phyloP scores from a whole-genome alignment of 179 eudicot genomes.

The Silene coronaria region DNA sequence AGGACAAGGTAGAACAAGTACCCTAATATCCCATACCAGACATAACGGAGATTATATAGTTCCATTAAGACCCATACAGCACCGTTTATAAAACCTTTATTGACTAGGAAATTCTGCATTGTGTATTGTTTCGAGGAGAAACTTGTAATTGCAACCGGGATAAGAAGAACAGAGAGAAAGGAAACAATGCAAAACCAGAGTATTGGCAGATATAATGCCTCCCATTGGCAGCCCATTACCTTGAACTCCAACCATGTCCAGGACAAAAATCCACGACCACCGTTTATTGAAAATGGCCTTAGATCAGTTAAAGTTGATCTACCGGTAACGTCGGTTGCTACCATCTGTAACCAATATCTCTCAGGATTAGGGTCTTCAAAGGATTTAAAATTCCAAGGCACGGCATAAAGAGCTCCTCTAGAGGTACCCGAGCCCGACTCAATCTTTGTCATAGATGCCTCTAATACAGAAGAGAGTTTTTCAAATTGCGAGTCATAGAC shows the following conservation, averaged over 20 bases:
- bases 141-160: slow-evolving; percentile 37
- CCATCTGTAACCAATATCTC: slow-evolving; percentile 74
- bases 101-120: no score
- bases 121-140: slow-evolving; percentile 40
- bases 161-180: slow-evolving; percentile 42
- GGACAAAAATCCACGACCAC: slow-evolving; percentile 38
- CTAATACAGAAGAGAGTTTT: slow-evolving; percentile 42
- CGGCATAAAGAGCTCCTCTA: slow-evolving; percentile 50
- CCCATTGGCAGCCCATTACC: slow-evolving; percentile 96
- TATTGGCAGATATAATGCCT: slow-evolving; percentile 58
- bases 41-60: slow-evolving; percentile 37
- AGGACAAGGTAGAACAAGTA: slow-evolving; percentile 70
- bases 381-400: slow-evolving; percentile 67
- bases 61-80: slow-evolving; percentile 55
- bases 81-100: slow-evolving; percentile 1
- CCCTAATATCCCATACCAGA: slow-evolving; percentile 46
- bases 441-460: slow-evolving; percentile 54
- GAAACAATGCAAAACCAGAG: slow-evolving; percentile 44
- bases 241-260: slow-evolving; percentile 89
- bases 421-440: slow-evolving; percentile 23
- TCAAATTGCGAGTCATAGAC: slow-evolving; percentile 62
- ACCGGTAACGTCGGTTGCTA: slow-evolving; percentile 55
- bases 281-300: slow-evolving; percentile 72
- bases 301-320: slow-evolving; percentile 46
- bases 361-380: slow-evolving; percentile 71